These are phyloP conservation scores for Gossypium trilobum DNA, from an alignment of 441 rosid species.

Conservation along the genomic window DNA sequence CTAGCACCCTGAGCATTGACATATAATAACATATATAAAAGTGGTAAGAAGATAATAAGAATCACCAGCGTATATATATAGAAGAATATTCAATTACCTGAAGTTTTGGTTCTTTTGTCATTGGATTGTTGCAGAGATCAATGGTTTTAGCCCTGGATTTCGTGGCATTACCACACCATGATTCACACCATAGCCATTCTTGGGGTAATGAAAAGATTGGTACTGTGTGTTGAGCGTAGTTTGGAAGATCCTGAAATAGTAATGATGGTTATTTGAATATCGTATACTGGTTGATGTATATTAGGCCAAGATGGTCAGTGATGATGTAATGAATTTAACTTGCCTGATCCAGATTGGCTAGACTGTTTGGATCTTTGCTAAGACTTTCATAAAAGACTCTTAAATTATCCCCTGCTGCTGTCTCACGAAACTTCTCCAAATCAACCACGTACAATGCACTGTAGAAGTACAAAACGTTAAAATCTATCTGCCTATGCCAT, in stretches of 20 bases:
- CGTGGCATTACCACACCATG: conserved; percentile 96
- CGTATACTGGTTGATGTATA: not conserved
- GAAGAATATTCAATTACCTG: conserved; percentile 35
- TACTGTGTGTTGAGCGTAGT: conserved; percentile 92
- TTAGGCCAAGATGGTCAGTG: not conserved
- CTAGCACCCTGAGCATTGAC: conserved; percentile 65
- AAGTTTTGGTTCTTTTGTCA: conserved; percentile 98
- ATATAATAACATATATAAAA: not conserved
- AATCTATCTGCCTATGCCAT: conserved; percentile 5
- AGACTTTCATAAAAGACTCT: conserved; percentile 95
- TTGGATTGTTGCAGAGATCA: conserved; percentile 97
- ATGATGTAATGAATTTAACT: not conserved
- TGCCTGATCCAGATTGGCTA: conserved; percentile 93
- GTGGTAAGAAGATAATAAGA: not conserved
- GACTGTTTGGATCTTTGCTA: conserved; percentile 98
- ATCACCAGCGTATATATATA: not conserved
- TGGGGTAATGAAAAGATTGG: conserved; percentile 90
- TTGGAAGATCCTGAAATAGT: conserved; percentile 86
- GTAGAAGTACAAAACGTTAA: conserved; percentile 28
- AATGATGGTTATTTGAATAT: not conserved
- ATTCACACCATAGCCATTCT: conserved; percentile 99
- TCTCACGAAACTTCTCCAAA: conserved; percentile 82
- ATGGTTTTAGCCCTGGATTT: conserved; percentile 88
- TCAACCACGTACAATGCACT: conserved; percentile 96
- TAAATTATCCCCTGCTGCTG: conserved; percentile 96